Conservation (phyloP, 2,329 filamentous ascomycete genomes). For the Cordyceps javanica region DNA sequence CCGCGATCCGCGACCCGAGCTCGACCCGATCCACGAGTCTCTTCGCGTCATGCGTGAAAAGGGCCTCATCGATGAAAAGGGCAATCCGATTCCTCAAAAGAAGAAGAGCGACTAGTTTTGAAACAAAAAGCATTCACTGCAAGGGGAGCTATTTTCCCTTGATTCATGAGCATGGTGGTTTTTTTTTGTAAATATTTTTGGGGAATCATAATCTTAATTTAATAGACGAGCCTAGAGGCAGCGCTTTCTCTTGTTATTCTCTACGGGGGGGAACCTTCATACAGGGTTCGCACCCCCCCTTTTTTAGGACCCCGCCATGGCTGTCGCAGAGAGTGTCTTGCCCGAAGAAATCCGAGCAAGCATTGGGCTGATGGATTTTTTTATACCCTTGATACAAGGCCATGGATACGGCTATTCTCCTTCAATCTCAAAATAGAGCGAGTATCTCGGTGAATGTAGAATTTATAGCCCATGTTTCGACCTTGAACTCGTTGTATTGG, state of each 20-base stretch:
- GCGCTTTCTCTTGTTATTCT: not conserved
- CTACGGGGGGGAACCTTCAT: not conserved
- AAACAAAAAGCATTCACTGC: not conserved
- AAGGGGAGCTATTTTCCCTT: not conserved
- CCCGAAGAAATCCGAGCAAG: slow-evolving; percentile 4
- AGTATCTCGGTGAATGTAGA: too few relatives aligned
- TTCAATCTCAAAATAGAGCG: not conserved
- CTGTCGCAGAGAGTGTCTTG: not conserved
- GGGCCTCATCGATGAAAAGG: slow-evolving; percentile 38
- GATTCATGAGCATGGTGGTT: slow-evolving; percentile 7
- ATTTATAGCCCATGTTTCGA: too few relatives aligned
- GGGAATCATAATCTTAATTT: slow-evolving; percentile 5
- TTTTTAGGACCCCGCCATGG: not conserved
- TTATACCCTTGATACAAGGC: not conserved
- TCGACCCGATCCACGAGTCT: slow-evolving; percentile 39
- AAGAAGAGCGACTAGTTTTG: slow-evolving; percentile 17
- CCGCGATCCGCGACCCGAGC: slow-evolving; percentile 34
- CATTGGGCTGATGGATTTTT: not conserved
- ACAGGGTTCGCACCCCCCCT: not conserved
- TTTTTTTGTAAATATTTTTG: slow-evolving; percentile 1
- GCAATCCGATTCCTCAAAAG: slow-evolving; percentile 31
- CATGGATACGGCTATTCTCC: not conserved
- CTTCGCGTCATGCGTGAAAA: slow-evolving; percentile 38
- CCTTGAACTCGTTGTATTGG: too few relatives aligned
- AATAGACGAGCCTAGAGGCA: slow-evolving; percentile 4